Conservation (phyloP, 768 basidiomycete genomes). For the Naganishia kalamii region DNA sequence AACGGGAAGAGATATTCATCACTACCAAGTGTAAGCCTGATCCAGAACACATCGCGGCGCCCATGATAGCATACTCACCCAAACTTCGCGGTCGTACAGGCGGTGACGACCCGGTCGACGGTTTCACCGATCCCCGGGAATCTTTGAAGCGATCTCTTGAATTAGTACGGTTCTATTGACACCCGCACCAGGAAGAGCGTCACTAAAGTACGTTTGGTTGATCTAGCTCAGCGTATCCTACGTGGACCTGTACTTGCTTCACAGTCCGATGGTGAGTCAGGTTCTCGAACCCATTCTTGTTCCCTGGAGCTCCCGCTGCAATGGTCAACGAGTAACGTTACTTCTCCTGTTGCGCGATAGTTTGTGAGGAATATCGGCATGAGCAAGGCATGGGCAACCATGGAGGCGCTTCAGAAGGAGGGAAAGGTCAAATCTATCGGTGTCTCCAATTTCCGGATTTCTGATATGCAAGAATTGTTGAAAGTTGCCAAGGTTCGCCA, state of each 20-base stretch:
- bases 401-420: constrained; percentile 54
- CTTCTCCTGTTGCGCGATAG: background rate
- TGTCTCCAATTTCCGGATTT: constrained; percentile 47
- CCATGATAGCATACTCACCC: too few relatives aligned
- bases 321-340: background rate
- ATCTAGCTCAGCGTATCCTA: constrained; percentile 23
- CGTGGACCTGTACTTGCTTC: constrained; percentile 64
- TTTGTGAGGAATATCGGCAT: constrained; percentile 41
- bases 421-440: constrained; percentile 50
- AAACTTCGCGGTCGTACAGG: too few relatives aligned
- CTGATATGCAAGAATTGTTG: constrained; percentile 43
- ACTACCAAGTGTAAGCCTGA: constrained; percentile 48
- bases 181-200: background rate
- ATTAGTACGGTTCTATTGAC: constrained; percentile 51
- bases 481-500: constrained; percentile 35
- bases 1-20: constrained; percentile 52
- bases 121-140: constrained; percentile 48
- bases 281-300: too few relatives aligned
- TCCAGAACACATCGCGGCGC: too few relatives aligned
- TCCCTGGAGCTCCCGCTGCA: background rate
- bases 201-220: too few relatives aligned
- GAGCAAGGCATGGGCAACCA: constrained; percentile 56
- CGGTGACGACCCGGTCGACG: too few relatives aligned
- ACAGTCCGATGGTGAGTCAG: constrained; percentile 46
- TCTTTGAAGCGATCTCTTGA: constrained; percentile 54